A percentile compares a stretch with the other conserved stretches of the same genome.
These are phyloP conservation scores for Themeda triandra DNA, from an alignment of 176 grass and related monocot genomes.

Conservation along the genomic window DNA sequence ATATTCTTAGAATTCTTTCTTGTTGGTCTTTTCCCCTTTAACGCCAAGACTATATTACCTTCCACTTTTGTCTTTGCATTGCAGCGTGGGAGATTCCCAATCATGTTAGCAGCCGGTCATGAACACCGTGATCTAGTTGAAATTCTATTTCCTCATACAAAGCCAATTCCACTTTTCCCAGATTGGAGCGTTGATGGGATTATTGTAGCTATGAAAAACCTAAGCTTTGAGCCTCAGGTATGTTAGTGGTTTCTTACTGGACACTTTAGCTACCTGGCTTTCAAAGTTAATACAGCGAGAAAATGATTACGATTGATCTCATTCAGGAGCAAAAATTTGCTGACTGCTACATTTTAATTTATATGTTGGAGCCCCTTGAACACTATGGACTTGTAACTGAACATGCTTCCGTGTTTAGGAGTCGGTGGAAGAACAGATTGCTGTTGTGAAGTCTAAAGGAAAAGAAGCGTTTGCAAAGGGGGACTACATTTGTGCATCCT, in stretches of 20 bases:
- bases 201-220: neutral
- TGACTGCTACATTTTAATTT: neutral
- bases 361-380: too few relatives aligned
- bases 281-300: too few relatives aligned
- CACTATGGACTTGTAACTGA: too few relatives aligned
- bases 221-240: neutral
- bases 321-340: neutral
- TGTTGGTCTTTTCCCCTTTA: neutral
- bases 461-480: neutral
- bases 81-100: constrained; percentile 22
- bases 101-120: constrained; percentile 17
- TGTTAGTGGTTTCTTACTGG: neutral
- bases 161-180: constrained; percentile 15
- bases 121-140: constrained; percentile 31
- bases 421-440: neutral
- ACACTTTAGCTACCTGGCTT: too few relatives aligned
- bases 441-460: neutral
- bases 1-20: neutral
- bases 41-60: neutral
- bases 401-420: neutral
- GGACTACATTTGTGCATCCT: neutral
- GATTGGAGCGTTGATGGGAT: constrained; percentile 12
- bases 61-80: neutral
- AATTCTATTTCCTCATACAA: constrained; percentile 41
- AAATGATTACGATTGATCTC: too few relatives aligned